These are phyloP conservation scores for Sarocladiaceae sp. DNA, from an alignment of 2,329 filamentous ascomycete genomes.

Conservation along the genomic window DNA sequence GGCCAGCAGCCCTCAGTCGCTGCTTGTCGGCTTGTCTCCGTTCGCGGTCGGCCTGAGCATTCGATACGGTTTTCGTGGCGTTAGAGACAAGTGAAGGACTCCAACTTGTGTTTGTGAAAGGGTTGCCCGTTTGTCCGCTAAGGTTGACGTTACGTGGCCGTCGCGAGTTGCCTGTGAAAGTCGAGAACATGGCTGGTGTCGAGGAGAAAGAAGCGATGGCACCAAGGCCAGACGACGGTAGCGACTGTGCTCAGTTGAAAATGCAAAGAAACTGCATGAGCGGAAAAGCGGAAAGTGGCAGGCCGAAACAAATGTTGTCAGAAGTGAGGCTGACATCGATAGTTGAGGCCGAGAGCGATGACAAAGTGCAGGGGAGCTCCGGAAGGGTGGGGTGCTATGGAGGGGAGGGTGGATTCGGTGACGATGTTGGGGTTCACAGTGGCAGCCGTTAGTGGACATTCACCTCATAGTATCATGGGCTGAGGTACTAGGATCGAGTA, in stretches of 20 bases:
- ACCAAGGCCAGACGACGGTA: not conserved
- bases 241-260: not conserved
- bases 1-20: constrained; percentile 66
- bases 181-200: constrained; percentile 68
- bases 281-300: not conserved
- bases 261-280: not conserved
- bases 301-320: not conserved
- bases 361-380: not conserved
- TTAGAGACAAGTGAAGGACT: constrained; percentile 53
- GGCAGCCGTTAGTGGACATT: not conserved
- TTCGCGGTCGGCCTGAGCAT: constrained; percentile 81
- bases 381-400: constrained; percentile 1
- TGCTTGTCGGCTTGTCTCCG: constrained; percentile 78
- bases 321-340: not conserved
- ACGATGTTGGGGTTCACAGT: not conserved
- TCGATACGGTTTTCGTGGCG: constrained; percentile 72
- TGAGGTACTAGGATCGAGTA: too few species aligned
- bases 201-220: not conserved
- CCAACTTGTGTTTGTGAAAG: constrained; percentile 65
- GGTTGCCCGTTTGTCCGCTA: constrained; percentile 77
- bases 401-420: not conserved
- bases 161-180: constrained; percentile 83
- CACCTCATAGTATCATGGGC: too few species aligned
- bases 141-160: constrained; percentile 91
- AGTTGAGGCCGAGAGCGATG: not conserved